Conservation (phyloP, 306 rosid species). For the Vigna reflexopilosa region DNA sequence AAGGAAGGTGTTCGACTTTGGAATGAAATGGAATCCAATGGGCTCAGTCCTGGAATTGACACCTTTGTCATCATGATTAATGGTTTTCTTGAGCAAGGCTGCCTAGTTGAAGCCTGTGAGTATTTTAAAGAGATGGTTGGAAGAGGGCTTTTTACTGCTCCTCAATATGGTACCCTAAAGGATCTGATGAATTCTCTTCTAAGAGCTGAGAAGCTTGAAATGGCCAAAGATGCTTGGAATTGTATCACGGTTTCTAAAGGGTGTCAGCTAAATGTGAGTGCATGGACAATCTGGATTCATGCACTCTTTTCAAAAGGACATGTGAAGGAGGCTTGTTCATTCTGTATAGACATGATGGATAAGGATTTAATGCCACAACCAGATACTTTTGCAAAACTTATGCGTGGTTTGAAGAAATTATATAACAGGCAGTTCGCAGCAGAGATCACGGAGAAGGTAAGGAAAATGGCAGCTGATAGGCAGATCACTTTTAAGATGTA, state of each 20-base stretch:
- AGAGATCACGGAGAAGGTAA: conserved; percentile 86
- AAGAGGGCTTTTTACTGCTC: conserved; percentile 69
- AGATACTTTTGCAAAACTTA: conserved; percentile 84
- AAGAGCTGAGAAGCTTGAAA: conserved; percentile 78
- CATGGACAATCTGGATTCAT: conserved; percentile 95
- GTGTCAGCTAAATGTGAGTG: conserved; percentile 69
- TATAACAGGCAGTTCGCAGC: conserved; percentile 75
- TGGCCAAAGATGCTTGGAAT: conserved; percentile 88
- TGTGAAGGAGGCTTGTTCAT: conserved; percentile 87
- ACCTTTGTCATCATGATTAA: conserved; percentile 83
- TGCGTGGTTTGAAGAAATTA: conserved; percentile 76
- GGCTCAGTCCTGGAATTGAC: conserved; percentile 68
- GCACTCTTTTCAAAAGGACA: conserved; percentile 82
- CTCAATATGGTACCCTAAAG: conserved; percentile 83
- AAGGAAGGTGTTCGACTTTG: conserved; percentile 75
- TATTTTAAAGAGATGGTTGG: conserved; percentile 82
- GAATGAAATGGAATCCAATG: conserved; percentile 75
- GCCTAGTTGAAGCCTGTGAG: conserved; percentile 78
- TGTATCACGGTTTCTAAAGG: conserved; percentile 59
- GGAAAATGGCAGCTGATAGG: conserved; percentile 91
- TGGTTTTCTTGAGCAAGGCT: conserved; percentile 76
- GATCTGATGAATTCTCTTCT: conserved; percentile 69
- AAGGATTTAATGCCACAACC: conserved; percentile 79
- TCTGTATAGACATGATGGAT: conserved; percentile 87
- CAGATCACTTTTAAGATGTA: conserved; percentile 85